Conservation (phyloP, 2,329 filamentous ascomycete genomes). For the Aureobasidium sp. region DNA sequence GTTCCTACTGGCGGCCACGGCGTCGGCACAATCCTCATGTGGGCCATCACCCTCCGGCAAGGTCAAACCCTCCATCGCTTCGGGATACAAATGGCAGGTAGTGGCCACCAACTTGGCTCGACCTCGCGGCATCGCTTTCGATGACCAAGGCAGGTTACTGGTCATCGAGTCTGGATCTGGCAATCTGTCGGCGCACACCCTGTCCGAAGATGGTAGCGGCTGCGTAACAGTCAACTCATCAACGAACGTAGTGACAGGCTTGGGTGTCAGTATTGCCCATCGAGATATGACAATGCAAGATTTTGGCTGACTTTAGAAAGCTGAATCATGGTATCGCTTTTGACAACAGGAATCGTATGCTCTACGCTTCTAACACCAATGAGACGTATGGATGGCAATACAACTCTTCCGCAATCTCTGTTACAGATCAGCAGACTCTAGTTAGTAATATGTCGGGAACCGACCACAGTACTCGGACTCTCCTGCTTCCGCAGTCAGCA, state of each 20-base stretch:
- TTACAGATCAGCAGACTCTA: constrained; percentile 31
- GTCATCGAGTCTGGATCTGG: constrained; percentile 36
- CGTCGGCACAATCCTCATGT: not conserved
- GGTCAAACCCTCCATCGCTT: constrained; percentile 33
- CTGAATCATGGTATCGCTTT: constrained; percentile 46
- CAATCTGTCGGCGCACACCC: constrained; percentile 33
- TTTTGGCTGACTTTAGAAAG: not conserved
- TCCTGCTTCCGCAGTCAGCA: constrained; percentile 52
- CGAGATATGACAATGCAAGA: not conserved
- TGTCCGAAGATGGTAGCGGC: constrained; percentile 21
- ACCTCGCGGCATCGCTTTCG: constrained; percentile 44
- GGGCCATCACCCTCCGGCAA: not conserved
- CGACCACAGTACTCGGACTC: constrained; percentile 60
- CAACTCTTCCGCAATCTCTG: constrained; percentile 41
- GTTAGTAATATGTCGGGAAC: constrained; percentile 55
- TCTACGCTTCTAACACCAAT: constrained; percentile 51
- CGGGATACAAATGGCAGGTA: constrained; percentile 37
- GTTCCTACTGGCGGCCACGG: not conserved
- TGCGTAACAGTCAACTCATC: constrained; percentile 15
- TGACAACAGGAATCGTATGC: constrained; percentile 15
- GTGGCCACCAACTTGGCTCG: constrained; percentile 40
- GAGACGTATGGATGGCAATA: constrained; percentile 55
- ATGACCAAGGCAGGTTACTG: constrained; percentile 42
- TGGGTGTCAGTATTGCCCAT: not conserved
- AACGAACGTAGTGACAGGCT: not conserved